Evolutionary conservation across 106 monocot genomes (phyloP).

Genomic region (Amphibolis antarctica): DNA sequence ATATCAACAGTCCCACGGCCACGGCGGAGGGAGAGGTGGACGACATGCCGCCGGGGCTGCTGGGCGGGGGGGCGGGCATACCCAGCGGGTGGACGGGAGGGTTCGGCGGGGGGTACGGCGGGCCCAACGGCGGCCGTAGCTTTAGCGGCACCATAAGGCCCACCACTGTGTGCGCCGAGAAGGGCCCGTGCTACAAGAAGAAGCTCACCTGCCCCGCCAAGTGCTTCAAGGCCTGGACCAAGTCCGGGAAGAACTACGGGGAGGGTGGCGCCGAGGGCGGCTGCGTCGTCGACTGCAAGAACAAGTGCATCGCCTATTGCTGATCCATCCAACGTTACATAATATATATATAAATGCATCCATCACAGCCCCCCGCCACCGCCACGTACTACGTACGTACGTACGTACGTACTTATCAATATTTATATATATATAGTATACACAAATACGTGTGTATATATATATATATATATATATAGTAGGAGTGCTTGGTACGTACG

Average conservation of each 20-base stretch:
- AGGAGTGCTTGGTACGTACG: no score
- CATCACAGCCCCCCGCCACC: no score
- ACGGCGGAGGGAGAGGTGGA: no score
- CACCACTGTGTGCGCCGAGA: conserved; percentile 39
- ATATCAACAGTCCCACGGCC: no score
- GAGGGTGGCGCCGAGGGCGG: conserved; percentile 68
- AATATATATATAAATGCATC: no score
- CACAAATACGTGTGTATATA: no score
- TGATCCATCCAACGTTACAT: no score
- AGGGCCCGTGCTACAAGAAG: conserved; percentile 63
- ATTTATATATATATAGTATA: no score
- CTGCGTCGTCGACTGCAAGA: conserved; percentile 53
- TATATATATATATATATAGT: no score
- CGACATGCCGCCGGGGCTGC: not conserved
- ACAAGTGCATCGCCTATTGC: conserved; percentile 56
- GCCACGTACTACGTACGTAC: no score
- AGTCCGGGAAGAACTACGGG: conserved; percentile 46
- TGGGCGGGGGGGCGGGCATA: conserved; percentile 8
- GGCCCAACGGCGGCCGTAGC: conserved; percentile 35
- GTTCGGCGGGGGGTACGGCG: conserved; percentile 42
- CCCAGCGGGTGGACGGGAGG: conserved; percentile 43
- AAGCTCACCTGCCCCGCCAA: conserved; percentile 59
- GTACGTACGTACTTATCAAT: no score
- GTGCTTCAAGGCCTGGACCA: conserved; percentile 45
- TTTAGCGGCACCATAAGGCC: conserved; percentile 27